Evolutionary conservation across 257 asterid species (phyloP).

Genomic region (Solanum pinnatisectum): DNA sequence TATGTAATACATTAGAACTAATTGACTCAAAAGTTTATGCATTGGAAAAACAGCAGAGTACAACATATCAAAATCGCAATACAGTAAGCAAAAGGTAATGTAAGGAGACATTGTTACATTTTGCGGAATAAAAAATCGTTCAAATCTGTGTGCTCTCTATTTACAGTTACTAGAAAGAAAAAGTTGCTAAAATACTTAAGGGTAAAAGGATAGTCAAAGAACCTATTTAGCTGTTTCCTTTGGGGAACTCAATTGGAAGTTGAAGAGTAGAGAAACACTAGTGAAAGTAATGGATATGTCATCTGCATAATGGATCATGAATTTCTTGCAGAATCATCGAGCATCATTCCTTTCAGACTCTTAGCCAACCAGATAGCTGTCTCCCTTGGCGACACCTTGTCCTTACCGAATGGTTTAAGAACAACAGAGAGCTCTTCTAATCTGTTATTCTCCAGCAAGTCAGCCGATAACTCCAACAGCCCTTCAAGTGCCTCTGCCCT

Average conservation of each 20-base stretch:
- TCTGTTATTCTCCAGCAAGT: constrained; percentile 78
- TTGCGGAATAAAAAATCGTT: background rate
- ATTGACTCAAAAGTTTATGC: background rate
- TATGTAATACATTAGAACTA: background rate
- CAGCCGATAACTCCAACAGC: constrained; percentile 88
- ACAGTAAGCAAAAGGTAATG: background rate
- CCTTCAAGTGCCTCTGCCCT: constrained; percentile 99
- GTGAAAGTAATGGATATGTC: background rate
- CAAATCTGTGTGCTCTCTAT: background rate
- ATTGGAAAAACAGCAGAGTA: background rate
- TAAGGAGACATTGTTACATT: background rate
- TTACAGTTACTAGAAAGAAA: background rate
- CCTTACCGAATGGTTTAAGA: constrained; percentile 87
- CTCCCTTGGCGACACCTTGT: constrained; percentile 95
- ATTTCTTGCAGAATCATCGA: constrained; percentile 59
- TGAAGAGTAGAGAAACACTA: background rate
- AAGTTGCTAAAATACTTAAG: background rate
- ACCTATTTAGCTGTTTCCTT: background rate
- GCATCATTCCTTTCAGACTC: constrained; percentile 94
- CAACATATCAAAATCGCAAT: background rate
- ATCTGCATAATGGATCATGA: constrained; percentile 18
- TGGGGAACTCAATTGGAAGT: background rate
- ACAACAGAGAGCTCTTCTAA: constrained; percentile 82
- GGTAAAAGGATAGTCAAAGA: background rate
- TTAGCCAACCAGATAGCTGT: constrained; percentile 97